A percentile compares a stretch with the other conserved stretches of the same genome.
phyloP scores from a whole-genome alignment of 2,329 filamentous ascomycete species.

The Lanzia echinophila region DNA sequence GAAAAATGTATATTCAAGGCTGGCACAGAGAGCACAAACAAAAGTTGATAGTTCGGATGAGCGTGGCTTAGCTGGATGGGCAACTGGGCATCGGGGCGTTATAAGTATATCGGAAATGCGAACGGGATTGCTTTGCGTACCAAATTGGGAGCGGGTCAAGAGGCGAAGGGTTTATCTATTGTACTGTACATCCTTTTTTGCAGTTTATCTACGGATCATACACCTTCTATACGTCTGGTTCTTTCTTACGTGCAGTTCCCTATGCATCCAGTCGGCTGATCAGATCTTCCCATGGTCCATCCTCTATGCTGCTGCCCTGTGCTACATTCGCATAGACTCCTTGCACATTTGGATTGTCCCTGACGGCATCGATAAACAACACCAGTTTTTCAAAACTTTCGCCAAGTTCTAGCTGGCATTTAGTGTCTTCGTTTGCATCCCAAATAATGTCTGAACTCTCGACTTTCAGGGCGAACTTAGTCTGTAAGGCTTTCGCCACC shows the following conservation, averaged over 20 bases:
- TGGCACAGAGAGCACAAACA: no score
- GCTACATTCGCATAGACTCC: slow-evolving; percentile 69
- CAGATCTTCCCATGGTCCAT: slow-evolving; percentile 49
- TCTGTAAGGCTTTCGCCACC: slow-evolving; percentile 57
- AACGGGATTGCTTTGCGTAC: no score
- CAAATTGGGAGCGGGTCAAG: background rate
- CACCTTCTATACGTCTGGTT: slow-evolving; percentile 14
- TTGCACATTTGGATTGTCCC: slow-evolving; percentile 67
- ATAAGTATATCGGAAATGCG: background rate
- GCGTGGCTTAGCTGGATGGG: background rate
- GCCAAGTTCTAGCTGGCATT: slow-evolving; percentile 53
- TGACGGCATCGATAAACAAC: slow-evolving; percentile 51
- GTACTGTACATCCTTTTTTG: background rate
- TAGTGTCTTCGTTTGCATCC: slow-evolving; percentile 75
- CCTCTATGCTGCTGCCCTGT: slow-evolving; percentile 43
- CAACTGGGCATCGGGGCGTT: background rate
- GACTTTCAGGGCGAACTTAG: slow-evolving; percentile 58
- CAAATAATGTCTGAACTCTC: slow-evolving; percentile 76
- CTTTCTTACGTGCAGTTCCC: slow-evolving; percentile 14
- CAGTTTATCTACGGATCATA: background rate
- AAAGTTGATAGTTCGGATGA: background rate
- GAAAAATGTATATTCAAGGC: no score
- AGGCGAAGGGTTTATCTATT: background rate
- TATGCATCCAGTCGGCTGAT: slow-evolving; percentile 44
- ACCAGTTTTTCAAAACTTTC: slow-evolving; percentile 50